Base-by-base conservation (phyloP, 371 early-diverging fungal genomes). In the Thermomucor indicae-seudaticae region DNA sequence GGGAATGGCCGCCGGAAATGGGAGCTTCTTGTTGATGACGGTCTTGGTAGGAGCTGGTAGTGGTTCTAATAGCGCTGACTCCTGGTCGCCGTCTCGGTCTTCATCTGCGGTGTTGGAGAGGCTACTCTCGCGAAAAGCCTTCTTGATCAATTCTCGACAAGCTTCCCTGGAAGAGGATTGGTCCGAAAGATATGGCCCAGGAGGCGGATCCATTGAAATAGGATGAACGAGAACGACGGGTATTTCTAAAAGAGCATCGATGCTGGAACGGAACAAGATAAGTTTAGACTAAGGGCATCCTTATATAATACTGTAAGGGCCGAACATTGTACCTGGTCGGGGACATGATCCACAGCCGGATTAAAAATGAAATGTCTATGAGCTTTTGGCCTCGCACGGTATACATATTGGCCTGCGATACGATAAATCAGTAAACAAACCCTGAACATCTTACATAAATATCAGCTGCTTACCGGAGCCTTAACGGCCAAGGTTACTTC, bases 181-280 rank as follows among this genome's bases (percentile, higher is more conserved):
- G n/a, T n/a, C n/a, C n/a, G n/a, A n/a, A n/a, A n/a, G n/a, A n/a
- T n/a, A n/a, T n/a, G n/a, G 41, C 16, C 49, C 53, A 16, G 65
- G 69, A 2, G 69, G 69, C 6, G 69, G 69, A 28, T 68, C 69
- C 40, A 68, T 48, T 0, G 69, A 64, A 16, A 68, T 57, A 4
- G 65, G 65, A 49, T 68, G 65, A 0, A 59, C 62, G 2, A 68
- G 51, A 16, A 58, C 47, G 20, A 68, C 34, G 0, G 69, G 69
- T 6, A 64, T 11, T 20, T 68, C 62, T 14, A 51, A 24, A 1
- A 68, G 51, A 8, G 48, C 25, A 27, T 62, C 60, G 3, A 51
- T 55, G 16, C 60, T 58, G 32, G 28, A 34, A 12, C 14, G 38
- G 35, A 11, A 53, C 25, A 44, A 45, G 20, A 6, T 37, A 39